A percentile compares a stretch with the other conserved stretches of the same genome.
phyloP scores from a whole-genome alignment of 495 filamentous ascomycete genomes.

The Corynascus novoguineensis region DNA sequence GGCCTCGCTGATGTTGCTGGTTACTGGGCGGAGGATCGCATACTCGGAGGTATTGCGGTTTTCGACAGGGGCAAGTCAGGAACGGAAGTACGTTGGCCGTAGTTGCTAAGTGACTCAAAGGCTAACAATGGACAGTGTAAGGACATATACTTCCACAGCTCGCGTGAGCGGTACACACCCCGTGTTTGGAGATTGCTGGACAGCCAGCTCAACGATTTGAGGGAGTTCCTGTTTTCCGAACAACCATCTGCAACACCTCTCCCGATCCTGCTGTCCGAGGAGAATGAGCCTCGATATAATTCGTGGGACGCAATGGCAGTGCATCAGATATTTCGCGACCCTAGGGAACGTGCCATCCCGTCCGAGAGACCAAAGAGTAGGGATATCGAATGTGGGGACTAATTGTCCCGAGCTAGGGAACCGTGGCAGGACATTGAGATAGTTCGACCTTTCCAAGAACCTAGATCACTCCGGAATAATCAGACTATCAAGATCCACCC shows the following conservation, averaged over 20 bases:
- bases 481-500: slow-evolving; percentile 68
- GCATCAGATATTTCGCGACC: slow-evolving; percentile 8
- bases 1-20: slow-evolving; percentile 6
- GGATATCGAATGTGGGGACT: slow-evolving; percentile 2
- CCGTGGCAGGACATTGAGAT: too few relatives aligned
- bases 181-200: slow-evolving; percentile 9
- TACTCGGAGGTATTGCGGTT: background rate
- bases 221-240: slow-evolving; percentile 1
- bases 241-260: background rate
- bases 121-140: background rate
- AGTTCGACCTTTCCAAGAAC: background rate
- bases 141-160: slow-evolving; percentile 8
- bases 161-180: background rate
- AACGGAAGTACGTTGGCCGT: slow-evolving; percentile 1
- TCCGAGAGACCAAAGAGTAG: background rate
- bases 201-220: background rate
- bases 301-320: slow-evolving; percentile 10
- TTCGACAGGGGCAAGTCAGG: slow-evolving; percentile 4
- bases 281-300: slow-evolving; percentile 4
- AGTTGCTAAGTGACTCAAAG: too few relatives aligned
- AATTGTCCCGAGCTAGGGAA: slow-evolving; percentile 7
- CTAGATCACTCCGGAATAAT: slow-evolving; percentile 16
- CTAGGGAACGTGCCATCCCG: slow-evolving; percentile 8
- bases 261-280: background rate
- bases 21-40: slow-evolving; percentile 14